Conservation (phyloP, 257 asterid species). For the Vinca minor region DNA sequence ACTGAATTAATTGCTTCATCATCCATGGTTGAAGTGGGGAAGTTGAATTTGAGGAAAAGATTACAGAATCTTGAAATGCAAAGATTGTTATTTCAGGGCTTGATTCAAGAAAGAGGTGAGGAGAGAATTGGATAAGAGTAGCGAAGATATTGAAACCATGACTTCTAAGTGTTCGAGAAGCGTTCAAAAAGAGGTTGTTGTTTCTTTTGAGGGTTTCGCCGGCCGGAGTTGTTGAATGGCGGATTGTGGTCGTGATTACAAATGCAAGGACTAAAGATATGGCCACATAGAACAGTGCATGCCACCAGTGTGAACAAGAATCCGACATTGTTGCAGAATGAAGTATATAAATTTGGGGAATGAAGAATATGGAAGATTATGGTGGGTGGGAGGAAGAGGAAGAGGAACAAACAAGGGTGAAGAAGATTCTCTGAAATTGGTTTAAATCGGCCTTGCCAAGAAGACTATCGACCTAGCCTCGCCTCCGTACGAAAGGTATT, state of each 20-base stretch:
- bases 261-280: conserved; percentile 42
- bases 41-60: conserved; percentile 52
- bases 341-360: too few species aligned
- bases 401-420: too few species aligned
- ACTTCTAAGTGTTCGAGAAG: conserved; percentile 53
- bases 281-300: conserved; percentile 47
- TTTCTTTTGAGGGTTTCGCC: conserved; percentile 15
- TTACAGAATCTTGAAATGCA: conserved; percentile 61
- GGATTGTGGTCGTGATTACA: conserved; percentile 31
- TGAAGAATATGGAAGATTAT: too few species aligned
- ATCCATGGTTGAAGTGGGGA: conserved; percentile 36
- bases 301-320: conserved; percentile 64
- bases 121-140: conserved; percentile 68
- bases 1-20: conserved; percentile 52
- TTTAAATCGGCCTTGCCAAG: too few species aligned
- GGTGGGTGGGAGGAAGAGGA: too few species aligned
- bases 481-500: too few species aligned
- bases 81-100: conserved; percentile 48
- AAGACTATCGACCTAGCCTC: too few species aligned
- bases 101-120: conserved; percentile 56
- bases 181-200: conserved; percentile 41
- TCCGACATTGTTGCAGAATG: conserved; percentile 38
- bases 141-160: conserved; percentile 58
- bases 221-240: conserved; percentile 6
- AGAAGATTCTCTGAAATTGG: too few species aligned